Base-by-base conservation (phyloP, 805 yeast species). In the Komagataella populi region DNA sequence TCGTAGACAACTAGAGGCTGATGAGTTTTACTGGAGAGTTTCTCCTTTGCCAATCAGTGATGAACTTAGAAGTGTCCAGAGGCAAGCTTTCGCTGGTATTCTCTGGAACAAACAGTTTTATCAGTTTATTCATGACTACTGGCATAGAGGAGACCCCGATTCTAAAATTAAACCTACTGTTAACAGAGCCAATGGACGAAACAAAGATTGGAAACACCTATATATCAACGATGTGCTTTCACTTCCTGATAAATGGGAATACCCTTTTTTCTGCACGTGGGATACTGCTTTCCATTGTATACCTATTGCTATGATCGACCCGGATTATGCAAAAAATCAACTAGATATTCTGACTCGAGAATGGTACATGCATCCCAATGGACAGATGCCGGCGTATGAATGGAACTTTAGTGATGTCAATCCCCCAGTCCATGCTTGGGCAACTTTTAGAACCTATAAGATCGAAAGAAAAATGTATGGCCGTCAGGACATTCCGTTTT, bases 401-500 rank as follows among this genome's bases (percentile, higher is more conserved):
- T 89, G 97, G 97, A 89, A 90, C 64, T 89, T 89, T 61, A 73
- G 85, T 55, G 97, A 89, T 65, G 95, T 90, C n/a, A 89, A 89
- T 63, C 97, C 97, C 1, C 97, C 97, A 0, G 97, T 89, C 43
- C 96, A 90, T 64, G 96, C 96, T 0, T 89, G 96, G 96, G 83
- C 96, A 1, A 82, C 90, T 12, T 89, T 81, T 64, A 76, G 97
- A 59, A 86, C 86, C 46, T 89, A 80, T 69, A 89, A 90, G 66
- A 78, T 88, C 58, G 96, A 90, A 67, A 72, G 93, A 56, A 87
- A 85, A 63, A 73, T 87, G 80, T 84, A 83, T 63, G 90, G 90
- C n/a, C 69, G 73, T 18, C 86, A 83, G 56, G 97, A 89, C 65
- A 67, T 84, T 50, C 84, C 80, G 52, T 89, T 90, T 64, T 74